Percentiles rank a stretch among this genome's conserved stretches.
Evolutionary conservation across 257 asterid genomes (phyloP).

Genomic region (Solanum pinnatisectum): DNA sequence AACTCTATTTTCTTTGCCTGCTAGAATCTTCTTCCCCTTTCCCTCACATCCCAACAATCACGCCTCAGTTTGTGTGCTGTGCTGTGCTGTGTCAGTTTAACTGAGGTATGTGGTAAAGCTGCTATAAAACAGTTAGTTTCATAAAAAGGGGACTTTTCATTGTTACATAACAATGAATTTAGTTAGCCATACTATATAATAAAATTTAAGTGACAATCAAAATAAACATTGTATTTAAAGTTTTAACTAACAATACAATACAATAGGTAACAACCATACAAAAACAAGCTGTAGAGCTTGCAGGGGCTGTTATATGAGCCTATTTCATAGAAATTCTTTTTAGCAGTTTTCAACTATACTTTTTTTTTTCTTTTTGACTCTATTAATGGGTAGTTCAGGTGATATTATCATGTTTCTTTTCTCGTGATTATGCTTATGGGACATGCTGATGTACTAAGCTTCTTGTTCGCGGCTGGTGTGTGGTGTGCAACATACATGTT

Average conservation of each 20-base stretch:
- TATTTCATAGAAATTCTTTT: background rate
- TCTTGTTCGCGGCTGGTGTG: constrained; percentile 55
- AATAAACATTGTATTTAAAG: background rate
- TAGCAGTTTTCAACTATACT: background rate
- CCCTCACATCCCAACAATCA: background rate
- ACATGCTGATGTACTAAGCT: constrained; percentile 36
- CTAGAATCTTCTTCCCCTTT: background rate
- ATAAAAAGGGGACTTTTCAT: background rate
- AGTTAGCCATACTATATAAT: background rate
- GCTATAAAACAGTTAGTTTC: background rate
- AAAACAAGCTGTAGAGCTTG: background rate
- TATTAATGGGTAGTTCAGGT: constrained; percentile 26
- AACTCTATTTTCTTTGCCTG: background rate
- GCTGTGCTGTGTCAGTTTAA: background rate
- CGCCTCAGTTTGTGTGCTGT: background rate
- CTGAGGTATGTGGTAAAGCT: background rate
- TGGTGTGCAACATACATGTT: constrained; percentile 72
- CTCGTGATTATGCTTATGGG: constrained; percentile 43
- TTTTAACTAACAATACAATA: background rate
- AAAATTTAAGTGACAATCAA: background rate
- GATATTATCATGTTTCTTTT: constrained; percentile 23
- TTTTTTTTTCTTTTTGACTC: background rate
- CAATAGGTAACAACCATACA: background rate
- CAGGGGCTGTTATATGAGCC: background rate
- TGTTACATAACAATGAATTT: background rate